Evolutionary conservation across 1,139 yeast genomes (phyloP), one percentile per base, ranked within the genome.

Genomic region (Pichia sp.): DNA sequence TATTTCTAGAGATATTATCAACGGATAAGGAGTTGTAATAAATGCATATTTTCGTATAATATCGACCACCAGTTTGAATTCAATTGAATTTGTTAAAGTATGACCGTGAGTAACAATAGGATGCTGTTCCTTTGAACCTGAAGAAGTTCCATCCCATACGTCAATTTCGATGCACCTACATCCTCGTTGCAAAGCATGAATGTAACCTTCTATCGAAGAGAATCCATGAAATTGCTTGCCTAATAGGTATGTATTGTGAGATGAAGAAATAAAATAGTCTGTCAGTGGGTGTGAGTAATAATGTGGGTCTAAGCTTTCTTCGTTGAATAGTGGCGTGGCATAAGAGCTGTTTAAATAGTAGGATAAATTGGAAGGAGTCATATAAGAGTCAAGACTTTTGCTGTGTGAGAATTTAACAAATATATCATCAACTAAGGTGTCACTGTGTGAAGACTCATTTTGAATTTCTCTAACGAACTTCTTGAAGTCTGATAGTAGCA

Each of bases 221-320:
- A 80, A 83, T n/a, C 95, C 97, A 1, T 85, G 96, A n/a, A 90
- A 79, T 67, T 93, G 99, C 40, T 95, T 77, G 0, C 98, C 99
- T 30, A 84, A 72, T 10, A 93, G 73, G 67, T 93, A 93, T 0
- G 99, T 95, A 67, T 93, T 93, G 68, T 93, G 99, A 0, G 98
- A 90, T 0, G 97, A 88, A 0, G 97, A 89, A 36, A 95, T 87
- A 65, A 75, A 90, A 67, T 95, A 93, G 61, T 90, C 93, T 64
- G 83, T 89, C 46, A 93, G 67, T 0, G 99, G 98, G 42, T 77
- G 76, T 2, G 81, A 69, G 62, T 80, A 80, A 45, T 56, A 54
- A 13, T 45, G 13, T 5, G 41, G 6, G 62, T 87, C 87, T 58
- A 70, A 77, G 48, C 51, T 63, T 50, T 54, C 64, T 5, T 59